A percentile compares a stretch with the other conserved stretches of the same genome.
These are phyloP conservation scores for Thielaviopsis ethacetica DNA, from an alignment of 2,329 filamentous ascomycete species.

Conservation along the genomic window DNA sequence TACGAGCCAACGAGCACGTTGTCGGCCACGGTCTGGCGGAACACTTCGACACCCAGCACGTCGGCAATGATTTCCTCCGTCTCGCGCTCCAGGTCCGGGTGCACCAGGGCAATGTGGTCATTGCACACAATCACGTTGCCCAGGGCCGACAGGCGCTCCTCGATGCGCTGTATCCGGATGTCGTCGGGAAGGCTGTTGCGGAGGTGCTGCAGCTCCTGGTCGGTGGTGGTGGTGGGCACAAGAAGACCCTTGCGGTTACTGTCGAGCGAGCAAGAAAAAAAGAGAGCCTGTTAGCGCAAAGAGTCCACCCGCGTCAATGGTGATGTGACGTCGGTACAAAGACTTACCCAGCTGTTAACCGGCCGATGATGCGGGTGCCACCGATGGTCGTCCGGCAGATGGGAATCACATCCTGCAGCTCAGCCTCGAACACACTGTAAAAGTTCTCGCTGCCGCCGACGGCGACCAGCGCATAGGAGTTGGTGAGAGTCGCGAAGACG, in stretches of 20 bases:
- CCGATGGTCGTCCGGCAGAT: constrained; percentile 95
- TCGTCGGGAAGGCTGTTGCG: constrained; percentile 84
- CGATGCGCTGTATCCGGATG: constrained; percentile 92
- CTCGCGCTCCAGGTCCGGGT: constrained; percentile 92
- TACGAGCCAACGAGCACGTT: constrained; percentile 94
- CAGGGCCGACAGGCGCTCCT: constrained; percentile 87
- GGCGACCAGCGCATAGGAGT: constrained; percentile 89
- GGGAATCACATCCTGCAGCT: constrained; percentile 92
- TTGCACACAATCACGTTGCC: constrained; percentile 95
- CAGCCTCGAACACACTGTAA: constrained; percentile 95
- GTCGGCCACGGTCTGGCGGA: constrained; percentile 88
- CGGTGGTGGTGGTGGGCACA: constrained; percentile 87
- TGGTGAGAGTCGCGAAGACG: constrained; percentile 92
- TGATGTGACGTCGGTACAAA: background rate
- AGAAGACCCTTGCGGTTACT: constrained; percentile 94
- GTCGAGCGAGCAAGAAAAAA: background rate
- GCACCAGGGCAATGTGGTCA: constrained; percentile 90
- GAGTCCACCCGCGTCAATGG: background rate
- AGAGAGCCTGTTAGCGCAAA: background rate
- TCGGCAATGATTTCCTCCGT: constrained; percentile 98
- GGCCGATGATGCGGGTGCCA: constrained; percentile 87
- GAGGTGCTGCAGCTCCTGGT: constrained; percentile 95
- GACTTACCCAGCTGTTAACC: constrained; percentile 74
- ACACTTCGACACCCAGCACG: constrained; percentile 76
- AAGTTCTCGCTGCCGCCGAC: constrained; percentile 97